Percentiles rank a stretch among this genome's conserved stretches.
Evolutionary conservation across 106 monocot genomes (phyloP).

Genomic region (Platanthera guangdongensis): DNA sequence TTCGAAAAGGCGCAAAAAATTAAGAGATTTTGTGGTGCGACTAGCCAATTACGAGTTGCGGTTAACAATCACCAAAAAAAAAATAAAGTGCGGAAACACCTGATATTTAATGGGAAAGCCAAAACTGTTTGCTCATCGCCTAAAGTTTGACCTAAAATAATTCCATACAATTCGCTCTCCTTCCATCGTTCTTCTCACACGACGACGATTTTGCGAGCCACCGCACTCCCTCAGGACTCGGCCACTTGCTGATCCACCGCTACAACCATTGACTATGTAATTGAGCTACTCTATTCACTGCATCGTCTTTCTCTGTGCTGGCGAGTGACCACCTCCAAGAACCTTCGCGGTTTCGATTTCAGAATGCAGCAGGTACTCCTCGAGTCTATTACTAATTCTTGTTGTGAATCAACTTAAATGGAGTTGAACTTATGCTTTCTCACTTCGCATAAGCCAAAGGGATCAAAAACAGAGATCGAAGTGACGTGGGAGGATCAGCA

Average conservation of each 20-base stretch:
- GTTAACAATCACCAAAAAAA: too few relatives aligned
- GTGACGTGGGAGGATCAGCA: slow-evolving; percentile 97
- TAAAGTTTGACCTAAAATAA: too few relatives aligned
- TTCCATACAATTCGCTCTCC: too few relatives aligned
- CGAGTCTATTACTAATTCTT: neutral
- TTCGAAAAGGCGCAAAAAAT: too few relatives aligned
- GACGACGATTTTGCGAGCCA: neutral
- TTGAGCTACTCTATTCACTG: neutral
- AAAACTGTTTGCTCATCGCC: too few relatives aligned
- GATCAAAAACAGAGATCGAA: slow-evolving; percentile 53
- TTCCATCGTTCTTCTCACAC: too few relatives aligned
- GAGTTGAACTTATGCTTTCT: slow-evolving; percentile 2
- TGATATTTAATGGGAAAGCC: too few relatives aligned
- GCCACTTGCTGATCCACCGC: neutral
- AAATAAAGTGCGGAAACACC: too few relatives aligned
- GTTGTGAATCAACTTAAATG: neutral
- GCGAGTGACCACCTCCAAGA: neutral
- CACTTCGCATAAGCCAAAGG: slow-evolving; percentile 16
- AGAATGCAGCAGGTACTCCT: slow-evolving; percentile 4
- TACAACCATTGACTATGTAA: neutral
- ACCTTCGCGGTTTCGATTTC: neutral
- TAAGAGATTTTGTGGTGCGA: too few relatives aligned
- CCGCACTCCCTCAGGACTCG: neutral
- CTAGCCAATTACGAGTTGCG: too few relatives aligned
- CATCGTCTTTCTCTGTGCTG: neutral